phyloP scores from a whole-genome alignment of 768 basidiomycete genomes.

The Suillus lakei region DNA sequence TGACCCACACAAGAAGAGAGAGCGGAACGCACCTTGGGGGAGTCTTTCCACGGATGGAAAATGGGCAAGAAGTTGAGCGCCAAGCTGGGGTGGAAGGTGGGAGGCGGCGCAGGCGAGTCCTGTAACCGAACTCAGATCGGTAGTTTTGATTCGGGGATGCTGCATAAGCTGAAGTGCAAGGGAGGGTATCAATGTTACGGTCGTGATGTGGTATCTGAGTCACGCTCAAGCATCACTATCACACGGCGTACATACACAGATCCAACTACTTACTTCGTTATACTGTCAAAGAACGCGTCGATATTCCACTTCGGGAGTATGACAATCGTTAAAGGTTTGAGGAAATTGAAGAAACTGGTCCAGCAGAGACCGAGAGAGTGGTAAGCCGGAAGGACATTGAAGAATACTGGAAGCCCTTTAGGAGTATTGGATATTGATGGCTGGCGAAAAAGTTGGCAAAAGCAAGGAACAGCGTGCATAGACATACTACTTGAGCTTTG shows the following conservation, averaged over 20 bases:
- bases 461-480: no score
- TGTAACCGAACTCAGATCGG: conserved; percentile 56
- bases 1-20: no score
- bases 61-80: no score
- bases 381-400: conserved; percentile 69
- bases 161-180: conserved; percentile 66
- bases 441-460: conserved; percentile 25
- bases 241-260: not conserved
- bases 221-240: not conserved
- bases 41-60: no score
- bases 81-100: no score
- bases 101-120: no score
- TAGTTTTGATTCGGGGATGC: conserved; percentile 47
- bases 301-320: conserved; percentile 66
- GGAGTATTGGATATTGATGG: conserved; percentile 44
- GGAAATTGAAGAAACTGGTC: conserved; percentile 51
- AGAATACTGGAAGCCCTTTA: no score
- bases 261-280: conserved; percentile 56
- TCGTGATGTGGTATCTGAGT: conserved; percentile 59
- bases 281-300: conserved; percentile 50
- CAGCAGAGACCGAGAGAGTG: conserved; percentile 65
- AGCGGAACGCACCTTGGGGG: no score
- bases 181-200: conserved; percentile 62
- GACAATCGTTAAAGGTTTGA: conserved; percentile 51
- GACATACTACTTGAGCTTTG: conserved; percentile 42